Evolutionary conservation across 352 stramenopile species (phyloP).

Genomic region (Globisporangium cylindrosporum): DNA sequence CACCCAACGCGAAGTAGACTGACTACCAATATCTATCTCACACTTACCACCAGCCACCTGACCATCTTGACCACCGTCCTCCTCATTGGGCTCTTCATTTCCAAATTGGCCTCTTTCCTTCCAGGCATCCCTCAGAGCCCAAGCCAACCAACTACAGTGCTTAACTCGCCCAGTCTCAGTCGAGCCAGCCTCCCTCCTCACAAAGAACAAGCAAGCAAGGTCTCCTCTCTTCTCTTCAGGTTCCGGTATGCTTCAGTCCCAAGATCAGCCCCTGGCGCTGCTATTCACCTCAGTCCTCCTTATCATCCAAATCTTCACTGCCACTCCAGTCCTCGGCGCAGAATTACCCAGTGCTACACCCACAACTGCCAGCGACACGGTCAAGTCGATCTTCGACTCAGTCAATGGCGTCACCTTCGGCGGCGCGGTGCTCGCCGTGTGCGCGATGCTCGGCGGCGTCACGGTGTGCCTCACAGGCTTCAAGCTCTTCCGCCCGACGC

Average conservation of each 20-base stretch:
- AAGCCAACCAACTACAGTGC: not conserved
- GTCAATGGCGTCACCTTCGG: conserved; percentile 33
- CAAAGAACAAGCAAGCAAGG: not conserved
- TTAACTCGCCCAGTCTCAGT: not conserved
- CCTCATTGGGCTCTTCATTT: not conserved
- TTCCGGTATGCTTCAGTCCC: not conserved
- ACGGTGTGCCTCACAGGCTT: conserved; percentile 40
- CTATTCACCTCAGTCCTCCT: not conserved
- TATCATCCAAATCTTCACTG: not conserved
- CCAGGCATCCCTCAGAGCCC: too few species aligned
- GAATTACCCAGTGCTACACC: not conserved
- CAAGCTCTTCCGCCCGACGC: conserved; percentile 49
- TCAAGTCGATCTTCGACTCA: conserved; percentile 35
- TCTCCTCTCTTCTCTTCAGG: not conserved
- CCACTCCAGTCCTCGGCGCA: not conserved
- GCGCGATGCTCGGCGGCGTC: conserved; percentile 39
- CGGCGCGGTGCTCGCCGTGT: conserved; percentile 25
- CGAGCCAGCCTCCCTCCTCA: not conserved
- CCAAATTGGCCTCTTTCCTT: not conserved
- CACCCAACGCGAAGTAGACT: too few species aligned
- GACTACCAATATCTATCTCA: too few species aligned
- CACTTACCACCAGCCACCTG: too few species aligned
- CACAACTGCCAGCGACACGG: conserved; percentile 5
- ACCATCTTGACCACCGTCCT: not conserved
- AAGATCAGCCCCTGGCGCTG: not conserved